Evolutionary conservation across 768 basidiomycete species (phyloP).

Genomic region (Pleurotus djamor): DNA sequence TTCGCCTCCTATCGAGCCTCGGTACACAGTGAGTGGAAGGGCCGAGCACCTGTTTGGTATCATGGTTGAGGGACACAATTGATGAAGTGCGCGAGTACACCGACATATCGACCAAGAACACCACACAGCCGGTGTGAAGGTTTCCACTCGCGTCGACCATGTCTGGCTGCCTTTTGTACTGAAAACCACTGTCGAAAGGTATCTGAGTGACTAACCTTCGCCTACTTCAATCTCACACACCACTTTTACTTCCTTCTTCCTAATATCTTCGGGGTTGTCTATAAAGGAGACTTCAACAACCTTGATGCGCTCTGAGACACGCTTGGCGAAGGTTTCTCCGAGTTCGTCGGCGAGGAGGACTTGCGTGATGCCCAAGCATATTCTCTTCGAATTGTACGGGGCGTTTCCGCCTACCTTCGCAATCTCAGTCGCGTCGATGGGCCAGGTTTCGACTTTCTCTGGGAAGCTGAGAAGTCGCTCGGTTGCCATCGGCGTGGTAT

Average conservation of each 20-base stretch:
- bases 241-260: conserved; percentile 32
- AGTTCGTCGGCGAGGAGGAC: background rate
- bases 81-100: conserved; percentile 9
- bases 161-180: conserved; percentile 24
- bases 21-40: conserved; percentile 28
- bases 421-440: background rate
- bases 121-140: conserved; percentile 38
- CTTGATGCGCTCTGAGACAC: background rate
- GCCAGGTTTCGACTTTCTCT: background rate
- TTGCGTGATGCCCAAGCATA: background rate
- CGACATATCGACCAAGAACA: conserved; percentile 47
- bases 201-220: conserved; percentile 28
- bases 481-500: background rate
- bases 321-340: background rate
- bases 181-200: conserved; percentile 1
- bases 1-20: conserved; percentile 29
- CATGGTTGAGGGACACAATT: background rate
- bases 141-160: conserved; percentile 36
- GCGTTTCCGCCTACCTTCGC: background rate
- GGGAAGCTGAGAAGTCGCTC: background rate
- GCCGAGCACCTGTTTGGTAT: conserved; percentile 34
- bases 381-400: background rate
- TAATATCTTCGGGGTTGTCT: conserved; percentile 29
- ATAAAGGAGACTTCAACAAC: conserved; percentile 37
- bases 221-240: conserved; percentile 41